These are phyloP conservation scores for Sclerotiophoma versabilis DNA, from an alignment of 2,329 filamentous ascomycete species.

Conservation along the genomic window DNA sequence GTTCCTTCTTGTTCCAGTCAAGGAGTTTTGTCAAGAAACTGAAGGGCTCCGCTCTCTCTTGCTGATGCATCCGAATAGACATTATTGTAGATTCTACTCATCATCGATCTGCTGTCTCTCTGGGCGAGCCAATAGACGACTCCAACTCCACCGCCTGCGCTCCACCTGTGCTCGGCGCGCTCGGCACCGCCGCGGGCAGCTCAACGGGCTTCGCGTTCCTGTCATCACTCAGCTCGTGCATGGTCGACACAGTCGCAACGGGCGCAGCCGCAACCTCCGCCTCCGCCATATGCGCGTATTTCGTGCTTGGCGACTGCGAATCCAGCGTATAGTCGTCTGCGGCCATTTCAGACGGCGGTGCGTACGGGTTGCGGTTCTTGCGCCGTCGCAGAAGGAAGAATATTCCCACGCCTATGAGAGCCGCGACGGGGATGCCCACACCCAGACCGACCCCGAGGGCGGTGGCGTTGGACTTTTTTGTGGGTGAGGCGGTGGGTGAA, in stretches of 20 bases:
- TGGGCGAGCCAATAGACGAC: not conserved
- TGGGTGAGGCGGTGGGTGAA: not conserved
- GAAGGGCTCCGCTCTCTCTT: no score
- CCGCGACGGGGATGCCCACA: conserved; percentile 14
- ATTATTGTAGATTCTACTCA: no score
- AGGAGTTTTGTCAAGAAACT: no score
- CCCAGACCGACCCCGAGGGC: conserved; percentile 18
- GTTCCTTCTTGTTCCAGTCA: no score
- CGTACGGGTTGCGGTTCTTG: not conserved
- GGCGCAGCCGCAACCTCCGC: not conserved
- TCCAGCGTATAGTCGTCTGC: conserved; percentile 1
- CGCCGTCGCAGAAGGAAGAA: conserved; percentile 15
- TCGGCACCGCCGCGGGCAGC: not conserved
- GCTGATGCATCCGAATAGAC: no score
- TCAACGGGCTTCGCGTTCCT: not conserved
- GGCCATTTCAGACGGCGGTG: not conserved
- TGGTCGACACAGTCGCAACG: not conserved
- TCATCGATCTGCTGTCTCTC: not conserved
- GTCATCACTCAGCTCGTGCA: conserved; percentile 1
- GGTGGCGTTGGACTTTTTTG: conserved; percentile 12
- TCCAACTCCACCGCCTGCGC: conserved; percentile 1
- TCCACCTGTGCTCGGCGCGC: not conserved
- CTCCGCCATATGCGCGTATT: conserved; percentile 7
- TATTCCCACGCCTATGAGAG: conserved; percentile 3
- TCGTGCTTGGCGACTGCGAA: not conserved